Base-by-base conservation (phyloP, 352 stramenopile species). In the Blastocystis sp. region DNA sequence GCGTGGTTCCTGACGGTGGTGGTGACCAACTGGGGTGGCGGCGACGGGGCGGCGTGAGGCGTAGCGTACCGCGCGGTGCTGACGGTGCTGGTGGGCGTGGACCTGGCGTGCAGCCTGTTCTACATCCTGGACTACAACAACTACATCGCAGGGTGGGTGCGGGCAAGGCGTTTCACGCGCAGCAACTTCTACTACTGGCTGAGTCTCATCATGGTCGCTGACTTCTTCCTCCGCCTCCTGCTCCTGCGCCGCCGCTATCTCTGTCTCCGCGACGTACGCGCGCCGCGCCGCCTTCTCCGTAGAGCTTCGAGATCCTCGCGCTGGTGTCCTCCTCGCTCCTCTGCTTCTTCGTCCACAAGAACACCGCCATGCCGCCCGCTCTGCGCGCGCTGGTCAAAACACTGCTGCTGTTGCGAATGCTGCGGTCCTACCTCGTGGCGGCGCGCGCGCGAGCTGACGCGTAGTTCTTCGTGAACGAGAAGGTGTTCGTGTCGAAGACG, bases 381-480 rank as follows among this genome's bases (percentile, higher is more conserved):
- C 38, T 62, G 10, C n/a, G 57, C 2, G 74, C 74, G 21, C 3
- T 84, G 19, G 45, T 68, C 28, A 84, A 84, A 24, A 84, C 74
- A 21, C 14, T 11, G 9, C 52, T 84, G 11, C n/a, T 84, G 2
- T 52, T 84, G 28, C 74, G 74, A 11, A 40, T 84, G 59, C 21
- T 84, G 4, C 57, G 40, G 3, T 62, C 57, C 17, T 84, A 68
- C 40, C 38, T 34, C 9, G 74, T 84, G 40, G n/a, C n/a, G 10
- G 14, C 21, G 0, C 19, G 9, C 21, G 19, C 1, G n/a, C 45
- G 74, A 1, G 40, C 34, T 81, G n/a, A 45, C 21, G 34, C 24
- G 0, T 68, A 84, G 74, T 68, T 84, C 74, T 84, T 84, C 40
- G 28, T 40, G 52, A 28, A 84, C 21, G 48, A 62, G 24, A 84